Base-by-base conservation (phyloP, 2,329 filamentous ascomycete species). In the Canariomyces notabilis region DNA sequence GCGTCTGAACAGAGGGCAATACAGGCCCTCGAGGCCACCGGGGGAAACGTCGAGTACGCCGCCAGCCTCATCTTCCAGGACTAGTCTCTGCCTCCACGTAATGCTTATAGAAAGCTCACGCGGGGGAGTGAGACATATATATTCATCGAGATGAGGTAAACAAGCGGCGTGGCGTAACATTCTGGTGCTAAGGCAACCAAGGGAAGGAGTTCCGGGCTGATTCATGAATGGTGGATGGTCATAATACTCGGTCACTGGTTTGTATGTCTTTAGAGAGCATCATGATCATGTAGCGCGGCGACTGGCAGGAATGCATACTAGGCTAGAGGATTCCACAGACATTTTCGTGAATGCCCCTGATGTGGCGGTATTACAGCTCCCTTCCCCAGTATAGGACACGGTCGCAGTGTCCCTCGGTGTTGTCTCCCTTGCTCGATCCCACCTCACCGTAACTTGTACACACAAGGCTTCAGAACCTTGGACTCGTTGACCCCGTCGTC, bases 41-140 rank as follows among this genome's bases (percentile, higher is more conserved):
- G 82, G 16, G 91, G 93, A 16, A 87, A 97, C 60, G 80, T 96
- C 6, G 88, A 97, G 52, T 80, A 83, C 53, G 91, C 91, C n/a
- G 90, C 89, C 37, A 83, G 85, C 39, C 74, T 95, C 52, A 76
- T 96, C 42, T 88, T 82, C 57, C 70, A 76, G 49, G 68, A 70
- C 38, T 74, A 61, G 19, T 12, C 5, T 18, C 21, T 19, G 31
- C n/a, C n/a, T n/a, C n/a, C n/a, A n/a, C n/a, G n/a, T n/a, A n/a
- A n/a, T n/a, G n/a, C n/a, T n/a, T n/a, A n/a, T n/a, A n/a, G n/a
- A n/a, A n/a, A n/a, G n/a, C n/a, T n/a, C n/a, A n/a, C n/a, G 19
- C n/a, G 43, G 14, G 16, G 15, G 18, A 40, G 35, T 20, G 36
- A 14, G 16, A 34, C 14, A 34, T 16, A 34, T 5, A 34, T n/a